Percentiles rank a stretch among this genome's conserved stretches.
Evolutionary conservation across 1,284 basidiomycete species (phyloP).

Genomic region (Fistulinella staudtii): DNA sequence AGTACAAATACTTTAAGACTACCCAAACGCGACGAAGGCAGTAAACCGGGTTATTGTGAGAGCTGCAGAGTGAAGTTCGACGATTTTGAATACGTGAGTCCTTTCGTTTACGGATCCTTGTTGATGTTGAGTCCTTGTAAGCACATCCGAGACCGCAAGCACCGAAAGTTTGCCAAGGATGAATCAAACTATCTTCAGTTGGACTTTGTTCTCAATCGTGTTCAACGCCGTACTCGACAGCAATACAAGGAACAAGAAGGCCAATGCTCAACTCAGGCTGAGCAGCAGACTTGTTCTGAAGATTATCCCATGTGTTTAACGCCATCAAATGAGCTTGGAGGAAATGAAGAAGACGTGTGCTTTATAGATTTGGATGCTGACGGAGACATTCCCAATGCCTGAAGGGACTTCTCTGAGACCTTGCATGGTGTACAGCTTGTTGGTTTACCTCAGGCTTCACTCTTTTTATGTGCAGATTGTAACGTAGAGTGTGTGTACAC

Average conservation of each 20-base stretch:
- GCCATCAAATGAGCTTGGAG: conserved; percentile 8
- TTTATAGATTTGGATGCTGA: conserved; percentile 17
- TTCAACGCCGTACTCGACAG: conserved; percentile 60
- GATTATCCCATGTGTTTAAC: conserved; percentile 27
- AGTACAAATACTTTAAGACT: conserved; percentile 74
- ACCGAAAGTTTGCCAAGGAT: conserved; percentile 84
- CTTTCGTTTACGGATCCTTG: not conserved
- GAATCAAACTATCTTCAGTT: conserved; percentile 80
- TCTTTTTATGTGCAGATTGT: conserved; percentile 17
- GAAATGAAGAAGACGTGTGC: conserved; percentile 24
- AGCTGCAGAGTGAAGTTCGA: conserved; percentile 92
- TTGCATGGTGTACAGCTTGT: conserved; percentile 23
- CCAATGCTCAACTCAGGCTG: conserved; percentile 6
- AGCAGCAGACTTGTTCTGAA: conserved; percentile 23
- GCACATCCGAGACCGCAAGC: conserved; percentile 78
- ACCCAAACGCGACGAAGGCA: conserved; percentile 76
- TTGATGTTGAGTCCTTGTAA: conserved; percentile 32
- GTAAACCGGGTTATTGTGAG: conserved; percentile 97
- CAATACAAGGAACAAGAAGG: conserved; percentile 38
- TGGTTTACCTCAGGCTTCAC: conserved; percentile 22
- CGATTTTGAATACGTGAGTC: conserved; percentile 78
- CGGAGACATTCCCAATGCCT: conserved; percentile 20
- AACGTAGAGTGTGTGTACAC: conserved; percentile 12
- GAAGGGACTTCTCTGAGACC: conserved; percentile 9
- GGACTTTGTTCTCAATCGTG: conserved; percentile 73